Percentiles rank a stretch among this genome's conserved stretches.
These are phyloP conservation scores for Saccharomycopsis selenospora DNA, from an alignment of 805 yeast species.

Conservation along the genomic window DNA sequence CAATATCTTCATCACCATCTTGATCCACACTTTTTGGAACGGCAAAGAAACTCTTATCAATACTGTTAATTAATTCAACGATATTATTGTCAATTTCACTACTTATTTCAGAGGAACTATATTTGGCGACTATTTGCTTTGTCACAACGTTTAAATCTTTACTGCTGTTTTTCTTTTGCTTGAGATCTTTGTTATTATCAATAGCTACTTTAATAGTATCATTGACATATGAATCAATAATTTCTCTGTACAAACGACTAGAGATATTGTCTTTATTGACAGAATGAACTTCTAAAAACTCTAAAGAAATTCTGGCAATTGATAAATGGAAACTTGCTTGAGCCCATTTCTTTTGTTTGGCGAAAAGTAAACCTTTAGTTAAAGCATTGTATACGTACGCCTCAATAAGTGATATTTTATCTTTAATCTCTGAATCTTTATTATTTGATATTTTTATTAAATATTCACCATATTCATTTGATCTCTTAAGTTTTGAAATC, in stretches of 20 bases:
- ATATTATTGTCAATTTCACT: slow-evolving; percentile 28
- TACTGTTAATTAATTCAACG: slow-evolving; percentile 32
- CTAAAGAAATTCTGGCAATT: slow-evolving; percentile 54
- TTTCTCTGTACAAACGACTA: slow-evolving; percentile 40
- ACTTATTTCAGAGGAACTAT: slow-evolving; percentile 23
- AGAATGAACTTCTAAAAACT: slow-evolving; percentile 38
- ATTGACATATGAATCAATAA: slow-evolving; percentile 53
- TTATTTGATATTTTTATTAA: slow-evolving; percentile 26
- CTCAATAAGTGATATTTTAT: slow-evolving; percentile 18
- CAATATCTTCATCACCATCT: slow-evolving; percentile 18
- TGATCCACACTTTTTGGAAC: slow-evolving; percentile 12
- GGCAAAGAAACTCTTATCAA: slow-evolving; percentile 28
- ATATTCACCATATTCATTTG: slow-evolving; percentile 38
- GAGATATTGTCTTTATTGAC: slow-evolving; percentile 21
- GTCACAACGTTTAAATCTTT: slow-evolving; percentile 29
- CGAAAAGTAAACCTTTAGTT: slow-evolving; percentile 42
- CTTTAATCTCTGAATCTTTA: slow-evolving; percentile 4
- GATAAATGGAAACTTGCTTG: slow-evolving; percentile 46
- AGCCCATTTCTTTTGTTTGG: slow-evolving; percentile 51
- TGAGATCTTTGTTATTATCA: slow-evolving; percentile 30
- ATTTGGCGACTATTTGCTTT: slow-evolving; percentile 24
- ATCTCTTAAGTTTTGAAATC: slow-evolving; percentile 60
- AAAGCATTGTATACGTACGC: slow-evolving; percentile 39
- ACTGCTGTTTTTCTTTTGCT: slow-evolving; percentile 28
- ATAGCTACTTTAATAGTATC: slow-evolving; percentile 55